Conservation (phyloP, 2,329 filamentous ascomycete genomes). For the Xylaria sp. region DNA sequence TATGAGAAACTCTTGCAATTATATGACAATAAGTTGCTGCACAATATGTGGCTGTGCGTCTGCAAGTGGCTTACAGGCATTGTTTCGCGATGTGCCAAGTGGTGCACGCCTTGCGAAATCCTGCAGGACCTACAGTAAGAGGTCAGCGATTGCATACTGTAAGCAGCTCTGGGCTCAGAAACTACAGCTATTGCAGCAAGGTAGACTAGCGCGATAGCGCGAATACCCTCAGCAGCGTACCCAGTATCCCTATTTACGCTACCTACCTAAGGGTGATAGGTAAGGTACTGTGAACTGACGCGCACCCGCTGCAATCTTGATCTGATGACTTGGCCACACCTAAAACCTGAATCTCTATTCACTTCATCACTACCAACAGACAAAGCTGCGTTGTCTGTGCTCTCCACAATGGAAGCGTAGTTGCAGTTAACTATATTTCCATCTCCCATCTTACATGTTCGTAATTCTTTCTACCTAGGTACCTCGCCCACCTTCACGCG, state of each 20-base stretch:
- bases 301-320: constrained; percentile 21
- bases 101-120: background rate
- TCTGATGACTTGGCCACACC: constrained; percentile 33
- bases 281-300: constrained; percentile 15
- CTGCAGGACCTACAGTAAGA: background rate
- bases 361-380: constrained; percentile 21
- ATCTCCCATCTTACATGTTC: constrained; percentile 1
- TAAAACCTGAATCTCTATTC: constrained; percentile 13
- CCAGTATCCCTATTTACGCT: constrained; percentile 5
- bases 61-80: background rate
- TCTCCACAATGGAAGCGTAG: constrained; percentile 30
- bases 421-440: background rate
- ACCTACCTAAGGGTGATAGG: background rate
- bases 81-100: background rate
- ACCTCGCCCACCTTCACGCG: background rate
- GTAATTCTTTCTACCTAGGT: constrained; percentile 10
- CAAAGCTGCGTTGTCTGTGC: constrained; percentile 10
- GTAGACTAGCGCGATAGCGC: background rate
- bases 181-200: background rate
- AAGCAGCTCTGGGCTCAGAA: background rate
- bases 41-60: background rate
- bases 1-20: too few species aligned
- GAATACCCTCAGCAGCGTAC: constrained; percentile 19
- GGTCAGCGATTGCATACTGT: background rate
- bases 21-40: too few species aligned